phyloP scores from a whole-genome alignment of 2,329 filamentous ascomycete species.

The Colletotrichum filicis region DNA sequence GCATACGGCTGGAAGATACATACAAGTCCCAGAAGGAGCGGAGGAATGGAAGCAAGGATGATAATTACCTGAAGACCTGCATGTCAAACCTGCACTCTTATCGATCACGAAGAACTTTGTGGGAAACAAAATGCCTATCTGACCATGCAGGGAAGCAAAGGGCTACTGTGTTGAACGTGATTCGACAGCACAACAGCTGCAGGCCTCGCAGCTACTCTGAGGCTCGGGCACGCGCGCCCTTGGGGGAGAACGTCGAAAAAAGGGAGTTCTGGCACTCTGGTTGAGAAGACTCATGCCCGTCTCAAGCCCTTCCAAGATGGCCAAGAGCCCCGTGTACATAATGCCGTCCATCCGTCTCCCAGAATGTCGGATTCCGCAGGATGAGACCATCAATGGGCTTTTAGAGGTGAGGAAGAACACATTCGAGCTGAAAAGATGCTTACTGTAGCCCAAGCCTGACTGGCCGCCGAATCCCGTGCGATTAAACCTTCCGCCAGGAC shows the following conservation, averaged over 20 bases:
- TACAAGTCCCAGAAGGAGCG: background rate
- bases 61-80: background rate
- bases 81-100: background rate
- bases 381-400: background rate
- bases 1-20: background rate
- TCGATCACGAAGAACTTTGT: background rate
- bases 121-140: too few species aligned
- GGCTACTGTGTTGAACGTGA: background rate
- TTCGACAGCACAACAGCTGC: background rate
- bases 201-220: background rate
- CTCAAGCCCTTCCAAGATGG: too few species aligned
- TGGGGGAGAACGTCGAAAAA: background rate
- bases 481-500: background rate
- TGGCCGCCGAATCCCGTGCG: background rate
- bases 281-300: background rate
- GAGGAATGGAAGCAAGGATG: too few species aligned
- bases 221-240: too few species aligned
- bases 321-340: too few species aligned
- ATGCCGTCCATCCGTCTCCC: background rate
- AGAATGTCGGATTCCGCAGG: background rate
- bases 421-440: background rate
- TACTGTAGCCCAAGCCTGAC: background rate
- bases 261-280: background rate
- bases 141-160: background rate
- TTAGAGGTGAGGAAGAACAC: background rate